Conservation (phyloP, 352 stramenopile species). For the Phytophthora sp. region DNA sequence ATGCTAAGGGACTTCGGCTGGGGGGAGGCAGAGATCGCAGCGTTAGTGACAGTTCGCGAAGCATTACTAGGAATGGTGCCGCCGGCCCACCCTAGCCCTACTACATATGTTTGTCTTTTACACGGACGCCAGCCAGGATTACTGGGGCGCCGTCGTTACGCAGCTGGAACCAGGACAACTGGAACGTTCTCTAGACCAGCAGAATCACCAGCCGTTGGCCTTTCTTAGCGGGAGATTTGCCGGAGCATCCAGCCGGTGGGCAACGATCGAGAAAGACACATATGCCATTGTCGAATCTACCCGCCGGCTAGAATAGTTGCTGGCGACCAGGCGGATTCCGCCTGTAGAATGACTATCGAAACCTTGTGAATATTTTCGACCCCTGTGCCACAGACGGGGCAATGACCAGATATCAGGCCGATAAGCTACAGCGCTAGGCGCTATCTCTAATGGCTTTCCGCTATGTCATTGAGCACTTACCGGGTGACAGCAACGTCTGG, state of each 20-base stretch:
- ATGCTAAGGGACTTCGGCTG: too few species aligned
- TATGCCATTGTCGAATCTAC: slow-evolving; percentile 10
- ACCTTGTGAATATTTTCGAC: slow-evolving; percentile 33
- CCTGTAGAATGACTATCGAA: slow-evolving; percentile 31
- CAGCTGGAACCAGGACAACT: not conserved
- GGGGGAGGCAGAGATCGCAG: too few species aligned
- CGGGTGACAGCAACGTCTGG: slow-evolving; percentile 8
- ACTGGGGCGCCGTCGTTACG: not conserved
- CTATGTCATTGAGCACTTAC: slow-evolving; percentile 29
- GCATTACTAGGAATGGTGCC: not conserved
- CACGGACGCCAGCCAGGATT: not conserved
- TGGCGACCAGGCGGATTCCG: slow-evolving; percentile 1
- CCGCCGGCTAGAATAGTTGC: slow-evolving; percentile 18
- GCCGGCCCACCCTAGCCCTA: not conserved
- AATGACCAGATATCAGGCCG: slow-evolving; percentile 9
- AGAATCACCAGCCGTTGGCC: not conserved
- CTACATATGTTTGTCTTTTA: not conserved
- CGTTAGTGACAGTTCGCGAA: too few species aligned
- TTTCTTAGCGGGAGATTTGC: slow-evolving; percentile 13
- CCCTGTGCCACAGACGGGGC: not conserved
- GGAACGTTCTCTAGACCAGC: not conserved
- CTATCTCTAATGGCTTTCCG: slow-evolving; percentile 7
- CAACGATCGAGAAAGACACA: slow-evolving; percentile 34
- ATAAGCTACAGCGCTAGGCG: slow-evolving; percentile 27
- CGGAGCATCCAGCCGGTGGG: not conserved